Base-by-base conservation (phyloP, 2,329 filamentous ascomycete species). In the Cryphonectria carpinicola region DNA sequence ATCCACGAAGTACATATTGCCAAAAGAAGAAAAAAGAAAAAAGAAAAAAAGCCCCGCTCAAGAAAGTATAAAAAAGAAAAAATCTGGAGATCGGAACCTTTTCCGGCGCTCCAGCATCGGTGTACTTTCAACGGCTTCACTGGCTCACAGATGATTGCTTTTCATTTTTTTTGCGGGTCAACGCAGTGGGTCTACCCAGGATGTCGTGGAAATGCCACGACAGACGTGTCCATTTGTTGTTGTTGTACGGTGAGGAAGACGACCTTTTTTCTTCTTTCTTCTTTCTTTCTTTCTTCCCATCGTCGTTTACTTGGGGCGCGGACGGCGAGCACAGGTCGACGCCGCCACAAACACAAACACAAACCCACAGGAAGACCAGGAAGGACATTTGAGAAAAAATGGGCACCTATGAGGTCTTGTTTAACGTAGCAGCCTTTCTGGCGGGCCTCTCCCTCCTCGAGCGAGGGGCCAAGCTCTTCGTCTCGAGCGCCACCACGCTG, bases 381-480 rank as follows among this genome's bases (percentile, higher is more conserved):
- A 49, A 7, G n/a, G 22, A 49, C 19, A 49, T 19, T 7, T 32
- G 32, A 32, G 37, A 39, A n/a, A 41, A 66, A 37, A 73, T 73
- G 72, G 65, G 49, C 46, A 35, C 17, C 28, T 62, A 65, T 10
- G 71, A 72, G 17, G 65, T 71, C 54, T 35, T 71, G 37, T 85
- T 82, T 76, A 83, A 84, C 72, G 74, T 80, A 52, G 80, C 79
- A 22, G 78, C 78, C 37, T 84, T 87, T 69, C 75, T 85, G 60
- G 79, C 80, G 14, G 80, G 81, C 1, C 78, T 86, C 0, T 86
- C 86, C 73, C 75, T 87, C 14, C 81, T 88, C 52, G 85, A 87
- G 72, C 83, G 78, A 71, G 85, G 85, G 11, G 84, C 85, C 32
- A 85, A 87, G 75, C 83, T 83, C 66, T 87, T 87, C 75, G 80